Evolutionary conservation across 2,329 filamentous ascomycete species (phyloP).

Genomic region (Emericellopsis cladophorae): DNA sequence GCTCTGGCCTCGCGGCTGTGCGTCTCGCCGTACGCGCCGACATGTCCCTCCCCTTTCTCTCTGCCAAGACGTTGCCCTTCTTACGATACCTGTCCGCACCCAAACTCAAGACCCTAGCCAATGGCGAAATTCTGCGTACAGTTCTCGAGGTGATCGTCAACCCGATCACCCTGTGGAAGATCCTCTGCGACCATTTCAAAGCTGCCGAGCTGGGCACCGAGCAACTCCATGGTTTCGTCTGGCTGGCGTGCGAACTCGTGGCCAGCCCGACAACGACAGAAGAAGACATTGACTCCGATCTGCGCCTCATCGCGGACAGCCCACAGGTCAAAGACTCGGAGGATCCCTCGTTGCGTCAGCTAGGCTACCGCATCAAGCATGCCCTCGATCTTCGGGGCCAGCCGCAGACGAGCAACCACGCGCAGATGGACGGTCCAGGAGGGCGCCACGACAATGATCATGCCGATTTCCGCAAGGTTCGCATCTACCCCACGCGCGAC

Average conservation of each 20-base stretch:
- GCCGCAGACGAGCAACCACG: too few species aligned
- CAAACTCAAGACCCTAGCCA: slow-evolving; percentile 31
- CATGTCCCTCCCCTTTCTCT: slow-evolving; percentile 14
- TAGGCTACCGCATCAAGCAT: too few species aligned
- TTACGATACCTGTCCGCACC: slow-evolving; percentile 26
- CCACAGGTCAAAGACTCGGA: not conserved
- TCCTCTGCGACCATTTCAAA: slow-evolving; percentile 21
- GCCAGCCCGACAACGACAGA: too few species aligned
- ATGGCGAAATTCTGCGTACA: slow-evolving; percentile 33
- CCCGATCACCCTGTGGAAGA: slow-evolving; percentile 42
- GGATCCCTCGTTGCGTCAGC: too few species aligned
- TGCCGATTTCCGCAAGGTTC: slow-evolving; percentile 44
- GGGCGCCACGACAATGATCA: slow-evolving; percentile 66
- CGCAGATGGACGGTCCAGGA: slow-evolving; percentile 29
- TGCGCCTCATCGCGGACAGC: not conserved
- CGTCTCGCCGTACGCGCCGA: slow-evolving; percentile 12
- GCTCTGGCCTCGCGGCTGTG: slow-evolving; percentile 9
- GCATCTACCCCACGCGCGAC: slow-evolving; percentile 52
- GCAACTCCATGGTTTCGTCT: slow-evolving; percentile 20
- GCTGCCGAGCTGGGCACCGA: slow-evolving; percentile 15
- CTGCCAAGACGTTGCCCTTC: slow-evolving; percentile 17
- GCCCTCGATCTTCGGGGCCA: too few species aligned
- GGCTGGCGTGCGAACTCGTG: not conserved
- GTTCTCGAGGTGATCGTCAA: slow-evolving; percentile 32
- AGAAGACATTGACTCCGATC: too few species aligned